Base-by-base conservation (phyloP, 1,139 yeast genomes). In the Debaryomycetaceae sp. region DNA sequence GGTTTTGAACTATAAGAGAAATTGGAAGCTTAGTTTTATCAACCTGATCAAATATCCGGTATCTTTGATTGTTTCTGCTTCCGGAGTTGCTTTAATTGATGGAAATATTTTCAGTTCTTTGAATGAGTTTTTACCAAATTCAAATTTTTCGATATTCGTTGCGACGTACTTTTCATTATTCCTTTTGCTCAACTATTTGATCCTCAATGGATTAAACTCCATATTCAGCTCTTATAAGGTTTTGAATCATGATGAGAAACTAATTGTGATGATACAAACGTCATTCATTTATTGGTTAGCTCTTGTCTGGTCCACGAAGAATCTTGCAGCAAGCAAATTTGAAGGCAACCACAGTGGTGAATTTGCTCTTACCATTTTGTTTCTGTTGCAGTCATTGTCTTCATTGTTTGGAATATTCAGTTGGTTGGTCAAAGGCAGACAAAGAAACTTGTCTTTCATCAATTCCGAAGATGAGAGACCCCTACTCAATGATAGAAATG, bases 181-280 rank as follows among this genome's bases (percentile, higher is more conserved):
- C 52, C 52, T 84, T 36, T 59, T 87, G 30, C 47, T 74, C 40
- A 85, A 84, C 55, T 85, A 83, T 56, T 38, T 76, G 3, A 48
- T 85, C 23, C 66, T 87, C 53, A 81, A 84, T 30, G 66, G 68
- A 9, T 54, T 70, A 36, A 72, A 71, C 46, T 53, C 58, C 36
- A 20, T 65, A 1, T 73, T 80, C 48, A 72, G 75, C 42, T 67
- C 71, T 47, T 56, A 76, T 39, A 75, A 77, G 53, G 83, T 86
- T 6, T 49, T 62, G 31, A 78, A 82, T 31, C 86, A 83, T 53
- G 95, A 83, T 58, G 89, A 86, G 55, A 89, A 88, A 60, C 74
- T 87, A 48, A 70, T 85, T 37, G 72, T 80, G 1, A 69, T 85
- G n/a, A 56, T 86, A 31, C 85, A 85, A 60, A 62, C 80, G 9